Conservation (phyloP, 176 grass and related monocot genomes). For the Tuctoria greenei region DNA sequence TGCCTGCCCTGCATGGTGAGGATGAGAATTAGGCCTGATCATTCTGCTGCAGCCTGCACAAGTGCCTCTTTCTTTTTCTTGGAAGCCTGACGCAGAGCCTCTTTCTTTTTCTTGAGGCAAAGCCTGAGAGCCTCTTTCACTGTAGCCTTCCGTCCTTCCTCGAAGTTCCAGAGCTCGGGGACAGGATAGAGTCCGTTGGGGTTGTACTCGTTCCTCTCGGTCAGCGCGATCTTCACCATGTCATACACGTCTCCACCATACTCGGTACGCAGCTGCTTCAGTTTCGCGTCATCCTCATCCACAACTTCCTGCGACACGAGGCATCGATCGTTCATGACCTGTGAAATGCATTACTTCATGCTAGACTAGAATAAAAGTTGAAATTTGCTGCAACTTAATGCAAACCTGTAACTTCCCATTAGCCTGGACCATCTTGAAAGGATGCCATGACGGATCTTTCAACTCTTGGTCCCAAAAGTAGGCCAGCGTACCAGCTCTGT, state of each 20-base stretch:
- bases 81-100: no score
- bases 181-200: not conserved
- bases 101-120: no score
- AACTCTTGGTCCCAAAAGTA: constrained; percentile 46
- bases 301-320: constrained; percentile 20
- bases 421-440: constrained; percentile 20
- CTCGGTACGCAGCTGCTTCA: not conserved
- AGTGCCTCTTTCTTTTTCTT: no score
- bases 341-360: not conserved
- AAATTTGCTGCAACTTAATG: not conserved
- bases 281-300: constrained; percentile 23
- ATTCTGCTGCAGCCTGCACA: no score
- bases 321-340: not conserved
- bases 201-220: constrained; percentile 20
- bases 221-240: not conserved
- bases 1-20: no score
- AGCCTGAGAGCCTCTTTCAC: not conserved
- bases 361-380: not conserved
- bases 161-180: constrained; percentile 25
- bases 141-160: not conserved
- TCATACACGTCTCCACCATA: not conserved
- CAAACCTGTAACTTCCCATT: constrained; percentile 28
- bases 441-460: constrained; percentile 40
- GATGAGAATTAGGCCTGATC: no score
- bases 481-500: constrained; percentile 30